Evolutionary conservation across 2,329 filamentous ascomycete genomes (phyloP), one percentile per base, ranked within the genome.

Genomic region (Hypomyces rosellus): DNA sequence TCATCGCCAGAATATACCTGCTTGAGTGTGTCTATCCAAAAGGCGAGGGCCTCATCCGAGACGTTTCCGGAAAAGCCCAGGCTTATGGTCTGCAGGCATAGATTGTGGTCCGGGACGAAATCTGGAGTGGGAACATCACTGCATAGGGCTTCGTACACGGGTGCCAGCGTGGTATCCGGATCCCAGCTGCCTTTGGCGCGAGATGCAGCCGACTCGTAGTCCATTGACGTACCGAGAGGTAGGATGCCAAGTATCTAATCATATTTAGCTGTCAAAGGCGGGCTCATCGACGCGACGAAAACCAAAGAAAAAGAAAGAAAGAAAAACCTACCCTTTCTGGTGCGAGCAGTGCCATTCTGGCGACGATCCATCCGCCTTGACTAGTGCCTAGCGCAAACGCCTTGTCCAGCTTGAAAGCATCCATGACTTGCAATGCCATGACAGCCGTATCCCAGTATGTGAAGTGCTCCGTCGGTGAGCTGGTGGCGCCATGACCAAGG

Each of bases 371-470:
- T 2, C 75, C 76, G 18, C 76, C 76, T 60, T 78, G 74, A 49
- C 72, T 76, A 8, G 74, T 77, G 15, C 76, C 76, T 8, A 78
- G 60, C 1, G 71, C 69, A 54, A 76, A 79, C 0, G 73, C 75
- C 65, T 73, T 73, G 15, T 66, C 46, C 22, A 79, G 67, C 2
- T 68, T 67, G 3, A 80, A 66, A 5, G 68, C 68, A 37, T 80
- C 73, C 69, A 83, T 68, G 1, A 78, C 76, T 63, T 83, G 77
- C 8, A 80, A 63, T 11, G 73, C 72, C 74, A 82, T 74, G 52
- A 70, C 63, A 41, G 76, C 76, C 3, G 75, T 65, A 59, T 80
- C 77, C 77, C 77, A 80, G 64, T 77, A 78, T 2, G 74, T 79
- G 57, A 76, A 80, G 52, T 76, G 72, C 57, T 77, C 74, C 0